A percentile compares a stretch with the other conserved stretches of the same genome.
Conservation (phyloP, 1,284 basidiomycete species). For the Cryptococcus sp. region DNA sequence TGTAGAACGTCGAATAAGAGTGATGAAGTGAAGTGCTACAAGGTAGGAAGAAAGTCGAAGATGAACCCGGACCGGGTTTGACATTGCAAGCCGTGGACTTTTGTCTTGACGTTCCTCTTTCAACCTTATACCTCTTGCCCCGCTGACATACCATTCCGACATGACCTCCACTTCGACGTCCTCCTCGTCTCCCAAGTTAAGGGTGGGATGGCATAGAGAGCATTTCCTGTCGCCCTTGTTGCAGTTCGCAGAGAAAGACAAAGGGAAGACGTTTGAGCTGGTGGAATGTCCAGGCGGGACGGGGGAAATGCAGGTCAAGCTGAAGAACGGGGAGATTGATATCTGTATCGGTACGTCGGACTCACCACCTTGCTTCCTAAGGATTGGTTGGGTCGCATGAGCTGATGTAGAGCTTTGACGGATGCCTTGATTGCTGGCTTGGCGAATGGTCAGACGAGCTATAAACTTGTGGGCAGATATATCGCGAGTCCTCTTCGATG, state of each 20-base stretch:
- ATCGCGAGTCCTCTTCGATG: conserved; percentile 83
- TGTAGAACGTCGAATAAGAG: too few species aligned
- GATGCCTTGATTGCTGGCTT: conserved; percentile 91
- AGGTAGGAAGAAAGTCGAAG: too few species aligned
- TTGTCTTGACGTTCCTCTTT: too few species aligned
- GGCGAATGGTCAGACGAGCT: conserved; percentile 75
- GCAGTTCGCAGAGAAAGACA: conserved; percentile 56
- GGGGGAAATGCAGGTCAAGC: conserved; percentile 76
- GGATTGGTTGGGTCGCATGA: not conserved
- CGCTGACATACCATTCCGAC: not conserved
- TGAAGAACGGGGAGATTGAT: conserved; percentile 81
- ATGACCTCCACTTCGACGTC: conserved; percentile 5
- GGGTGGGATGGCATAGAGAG: conserved; percentile 62
- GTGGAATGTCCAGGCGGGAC: conserved; percentile 92
- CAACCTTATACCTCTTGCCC: too few species aligned
- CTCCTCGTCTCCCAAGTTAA: conserved; percentile 28
- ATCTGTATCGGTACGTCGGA: conserved; percentile 66
- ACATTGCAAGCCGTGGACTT: too few species aligned
- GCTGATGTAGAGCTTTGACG: conserved; percentile 62
- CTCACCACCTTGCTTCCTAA: not conserved
- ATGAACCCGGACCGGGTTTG: too few species aligned
- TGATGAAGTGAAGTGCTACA: too few species aligned
- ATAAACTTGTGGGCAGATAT: conserved; percentile 89
- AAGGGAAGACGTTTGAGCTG: conserved; percentile 65
- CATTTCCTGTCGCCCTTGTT: conserved; percentile 87